Evolutionary conservation across 805 yeast genomes (phyloP), one percentile per base, ranked within the genome.

Genomic region (Ogataea polymorpha): DNA sequence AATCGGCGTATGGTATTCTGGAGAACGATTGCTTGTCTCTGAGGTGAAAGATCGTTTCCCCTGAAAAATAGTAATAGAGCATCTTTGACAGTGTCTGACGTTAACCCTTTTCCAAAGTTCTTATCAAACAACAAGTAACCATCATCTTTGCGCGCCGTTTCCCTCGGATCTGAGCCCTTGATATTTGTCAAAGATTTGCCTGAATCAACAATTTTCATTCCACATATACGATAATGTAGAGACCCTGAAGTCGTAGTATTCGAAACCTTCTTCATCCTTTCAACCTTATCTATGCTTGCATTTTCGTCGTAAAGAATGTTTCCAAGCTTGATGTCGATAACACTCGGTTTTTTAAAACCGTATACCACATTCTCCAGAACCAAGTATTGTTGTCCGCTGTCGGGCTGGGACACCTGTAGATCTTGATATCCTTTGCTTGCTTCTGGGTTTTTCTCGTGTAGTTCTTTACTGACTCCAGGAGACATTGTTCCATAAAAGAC

Each of bases 241-340:
- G 81, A 66, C 0, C 96, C 96, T 32, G 93, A 82, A 0, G 98
- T 91, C 1, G 98, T 91, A 0, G 66, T 43, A 2, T 64, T 56
- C 32, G 93, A 75, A 0, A 93, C 96, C 18, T 70, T 62, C 21
- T 62, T 65, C 54, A 91, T 63, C 30, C 98, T 61, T 36, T 62
- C 63, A 12, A 62, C 69, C 54, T 93, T 91, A 21, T 79, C 96
- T 0, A 50, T 56, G 3, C 75, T 46, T 1, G 86, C 79, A 11
- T 54, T 50, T 5, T 71, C 77, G 60, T 91, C 98, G 52, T 82
- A 79, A 26, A 91, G 63, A 8, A 71, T 56, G 5, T 78, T 61
- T 0, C 99, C 99, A 3, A 91, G 67, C 58, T 91, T 91, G 34
- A 91, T 76, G 59, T 91, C 99, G 47, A 91, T 54, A 2, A 93